A percentile compares a stretch with the other conserved stretches of the same genome.
Conservation (phyloP, 2,329 filamentous ascomycete species). For the Colletotrichum falcatum region DNA sequence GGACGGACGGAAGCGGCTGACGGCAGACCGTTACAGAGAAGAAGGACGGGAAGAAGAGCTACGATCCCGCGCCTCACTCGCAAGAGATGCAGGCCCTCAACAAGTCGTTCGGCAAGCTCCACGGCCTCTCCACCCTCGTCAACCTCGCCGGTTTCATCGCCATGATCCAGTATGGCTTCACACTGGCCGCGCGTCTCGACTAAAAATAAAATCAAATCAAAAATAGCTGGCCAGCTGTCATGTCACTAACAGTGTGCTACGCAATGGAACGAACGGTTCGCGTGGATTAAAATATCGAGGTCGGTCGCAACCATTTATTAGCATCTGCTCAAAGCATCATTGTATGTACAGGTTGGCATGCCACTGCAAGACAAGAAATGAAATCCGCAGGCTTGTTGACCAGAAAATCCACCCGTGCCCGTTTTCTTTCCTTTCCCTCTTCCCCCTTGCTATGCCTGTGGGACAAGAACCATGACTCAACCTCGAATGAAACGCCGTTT, state of each 20-base stretch:
- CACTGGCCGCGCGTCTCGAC: constrained; percentile 73
- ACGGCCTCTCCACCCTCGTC: constrained; percentile 83
- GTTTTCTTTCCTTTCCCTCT: neutral
- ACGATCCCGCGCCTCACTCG: constrained; percentile 82
- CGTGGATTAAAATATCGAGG: constrained; percentile 7
- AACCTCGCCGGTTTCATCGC: constrained; percentile 80
- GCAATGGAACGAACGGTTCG: neutral
- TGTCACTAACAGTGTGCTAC: neutral
- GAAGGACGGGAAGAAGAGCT: constrained; percentile 88
- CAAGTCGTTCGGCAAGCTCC: constrained; percentile 81
- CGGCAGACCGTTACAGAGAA: constrained; percentile 68
- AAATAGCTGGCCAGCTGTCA: neutral
- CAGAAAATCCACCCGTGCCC: constrained; percentile 1
- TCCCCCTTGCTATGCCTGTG: neutral
- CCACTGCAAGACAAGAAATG: constrained; percentile 6
- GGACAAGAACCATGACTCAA: constrained; percentile 11
- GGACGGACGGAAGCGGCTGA: constrained; percentile 16
- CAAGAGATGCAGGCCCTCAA: constrained; percentile 86
- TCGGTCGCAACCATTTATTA: constrained; percentile 16
- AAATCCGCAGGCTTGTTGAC: neutral
- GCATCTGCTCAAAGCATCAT: constrained; percentile 15
- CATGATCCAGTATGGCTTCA: constrained; percentile 81
- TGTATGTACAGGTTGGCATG: constrained; percentile 20
- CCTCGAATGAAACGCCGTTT: constrained; percentile 35
- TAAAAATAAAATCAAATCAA: constrained; percentile 45